Conservation (phyloP, 768 basidiomycete species). For the Calocera cornea region DNA sequence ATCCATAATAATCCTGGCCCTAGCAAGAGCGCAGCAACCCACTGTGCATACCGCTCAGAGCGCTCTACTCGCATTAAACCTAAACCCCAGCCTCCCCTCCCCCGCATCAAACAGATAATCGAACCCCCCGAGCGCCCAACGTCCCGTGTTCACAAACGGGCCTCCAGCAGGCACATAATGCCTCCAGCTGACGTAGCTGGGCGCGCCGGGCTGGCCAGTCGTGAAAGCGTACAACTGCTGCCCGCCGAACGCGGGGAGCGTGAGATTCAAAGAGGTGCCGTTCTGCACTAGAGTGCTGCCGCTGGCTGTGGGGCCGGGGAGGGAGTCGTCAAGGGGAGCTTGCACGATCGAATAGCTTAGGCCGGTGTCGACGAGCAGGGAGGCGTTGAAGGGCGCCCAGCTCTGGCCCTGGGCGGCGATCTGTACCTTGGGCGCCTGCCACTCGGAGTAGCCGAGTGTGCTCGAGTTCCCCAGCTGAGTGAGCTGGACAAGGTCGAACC, state of each 20-base stretch:
- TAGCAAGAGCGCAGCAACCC: background rate
- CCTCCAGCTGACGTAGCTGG: slow-evolving; percentile 8
- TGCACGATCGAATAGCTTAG: slow-evolving; percentile 4
- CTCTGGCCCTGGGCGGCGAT: background rate
- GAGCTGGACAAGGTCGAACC: slow-evolving; percentile 4
- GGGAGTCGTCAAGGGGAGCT: background rate
- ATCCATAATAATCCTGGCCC: too few species aligned
- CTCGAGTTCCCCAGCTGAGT: background rate
- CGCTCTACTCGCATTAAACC: background rate
- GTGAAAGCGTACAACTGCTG: background rate
- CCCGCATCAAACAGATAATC: slow-evolving; percentile 6
- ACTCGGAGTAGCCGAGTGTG: background rate
- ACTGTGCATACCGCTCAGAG: background rate
- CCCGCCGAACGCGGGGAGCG: background rate
- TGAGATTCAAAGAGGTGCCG: background rate
- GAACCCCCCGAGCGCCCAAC: slow-evolving; percentile 3
- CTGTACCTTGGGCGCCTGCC: slow-evolving; percentile 2
- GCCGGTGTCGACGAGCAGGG: slow-evolving; percentile 8
- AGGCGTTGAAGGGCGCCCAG: slow-evolving; percentile 1
- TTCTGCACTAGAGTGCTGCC: background rate
- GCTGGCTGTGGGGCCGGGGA: background rate
- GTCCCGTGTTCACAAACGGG: slow-evolving; percentile 5
- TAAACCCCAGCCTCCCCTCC: background rate
- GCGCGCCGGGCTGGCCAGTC: background rate
- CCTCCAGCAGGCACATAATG: background rate